Base-by-base conservation (phyloP, 192 early-diverging fungal genomes). In the Chytriomyces hyalinus region DNA sequence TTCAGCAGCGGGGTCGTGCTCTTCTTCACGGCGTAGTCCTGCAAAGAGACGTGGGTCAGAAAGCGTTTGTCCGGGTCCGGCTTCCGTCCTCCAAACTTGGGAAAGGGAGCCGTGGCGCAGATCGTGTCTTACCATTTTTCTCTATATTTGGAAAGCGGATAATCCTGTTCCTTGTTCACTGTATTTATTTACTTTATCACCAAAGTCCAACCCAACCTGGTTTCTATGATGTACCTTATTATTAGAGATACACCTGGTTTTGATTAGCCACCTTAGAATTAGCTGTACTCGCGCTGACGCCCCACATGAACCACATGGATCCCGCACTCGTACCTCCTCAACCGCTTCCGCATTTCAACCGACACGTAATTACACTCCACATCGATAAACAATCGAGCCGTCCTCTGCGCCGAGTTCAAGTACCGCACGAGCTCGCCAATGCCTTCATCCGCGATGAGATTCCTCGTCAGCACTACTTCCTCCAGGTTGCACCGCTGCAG, bases 11-110 rank as follows among this genome's bases (percentile, higher is more conserved):
- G 78, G 8, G 85, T 83, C 22, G 84, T 88, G 28, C 80, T 66
- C 64, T 83, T 84, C 66, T 84, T 81, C 60, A 88, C 80, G 36
- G 84, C 84, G n/a, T 82, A 75, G 45, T 85, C 84, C 81, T 71
- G 50, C 53, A 1, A 3, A 20, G 15, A 20, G 53, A 13, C 53
- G 2, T 3, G 53, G 15, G 53, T 57, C 4, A 13, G 15, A 13
- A 3, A 57, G 2, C 53, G 15, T 2, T 57, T 2, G 53, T 20
- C 20, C 53, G 53, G 53, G 53, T 0, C 53, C 53, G 53, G 20
- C 53, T 57, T 13, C 53, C 53, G 3, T 57, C 15, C 2, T 20
- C 20, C 51, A n/a, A n/a, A 57, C 51, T 57, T 0, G 10, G 51
- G 51, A n/a, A 57, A 57, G n/a, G 51, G 51, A 57, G 53, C 4